Percentiles rank a stretch among this genome's conserved stretches.
These are phyloP conservation scores for Phytophthora sp. DNA, from an alignment of 352 stramenopile species.

Conservation along the genomic window DNA sequence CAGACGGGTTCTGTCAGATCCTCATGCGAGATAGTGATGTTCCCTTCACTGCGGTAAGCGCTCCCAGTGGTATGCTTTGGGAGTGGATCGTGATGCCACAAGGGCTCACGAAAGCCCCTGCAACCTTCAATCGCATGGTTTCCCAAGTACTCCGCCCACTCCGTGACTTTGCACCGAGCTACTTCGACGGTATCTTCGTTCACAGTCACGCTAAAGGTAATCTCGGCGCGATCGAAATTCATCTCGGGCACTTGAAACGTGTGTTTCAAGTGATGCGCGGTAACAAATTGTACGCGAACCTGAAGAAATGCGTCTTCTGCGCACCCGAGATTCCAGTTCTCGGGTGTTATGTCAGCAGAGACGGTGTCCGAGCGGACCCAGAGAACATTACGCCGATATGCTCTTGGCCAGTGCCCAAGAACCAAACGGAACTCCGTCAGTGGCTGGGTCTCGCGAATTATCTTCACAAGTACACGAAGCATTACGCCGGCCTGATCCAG, in stretches of 20 bases:
- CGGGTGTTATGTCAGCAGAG: slow-evolving; percentile 15
- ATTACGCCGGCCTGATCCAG: slow-evolving; percentile 3
- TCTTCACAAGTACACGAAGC: slow-evolving; percentile 29
- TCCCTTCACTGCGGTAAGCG: too few species aligned
- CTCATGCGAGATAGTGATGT: too few species aligned
- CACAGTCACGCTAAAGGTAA: background rate
- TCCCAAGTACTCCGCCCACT: background rate
- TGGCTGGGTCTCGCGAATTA: too few species aligned
- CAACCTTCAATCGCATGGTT: background rate
- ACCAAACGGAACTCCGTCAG: too few species aligned
- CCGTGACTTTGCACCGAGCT: slow-evolving; percentile 1
- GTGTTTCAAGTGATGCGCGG: slow-evolving; percentile 33
- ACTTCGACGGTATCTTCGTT: background rate
- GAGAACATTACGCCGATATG: too few species aligned
- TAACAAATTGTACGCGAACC: slow-evolving; percentile 35
- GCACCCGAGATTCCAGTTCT: slow-evolving; percentile 33
- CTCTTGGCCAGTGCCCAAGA: too few species aligned
- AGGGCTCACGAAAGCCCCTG: background rate
- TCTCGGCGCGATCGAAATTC: background rate
- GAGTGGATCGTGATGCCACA: background rate
- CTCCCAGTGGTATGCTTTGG: too few species aligned
- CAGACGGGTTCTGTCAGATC: too few species aligned
- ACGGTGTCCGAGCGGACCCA: slow-evolving; percentile 14
- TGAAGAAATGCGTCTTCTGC: too few species aligned
- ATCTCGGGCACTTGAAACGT: background rate